Evolutionary conservation across 2,329 filamentous ascomycete species (phyloP).

Genomic region (Trichoderma brevicompactum): DNA sequence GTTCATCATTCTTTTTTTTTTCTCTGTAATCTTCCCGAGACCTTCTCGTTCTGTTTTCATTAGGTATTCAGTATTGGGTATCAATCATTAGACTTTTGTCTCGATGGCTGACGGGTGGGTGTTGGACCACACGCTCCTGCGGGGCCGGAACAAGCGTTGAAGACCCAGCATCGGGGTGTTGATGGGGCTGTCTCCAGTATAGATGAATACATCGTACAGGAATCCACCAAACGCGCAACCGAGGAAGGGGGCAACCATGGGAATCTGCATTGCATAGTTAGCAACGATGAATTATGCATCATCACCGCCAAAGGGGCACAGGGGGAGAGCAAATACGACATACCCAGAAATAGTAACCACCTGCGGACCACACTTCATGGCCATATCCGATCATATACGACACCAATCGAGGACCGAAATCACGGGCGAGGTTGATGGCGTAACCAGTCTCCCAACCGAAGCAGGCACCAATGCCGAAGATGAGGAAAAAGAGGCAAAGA

Average conservation of each 20-base stretch:
- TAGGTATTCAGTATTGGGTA: neutral
- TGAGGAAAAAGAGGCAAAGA: constrained; percentile 69
- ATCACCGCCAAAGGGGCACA: constrained; percentile 20
- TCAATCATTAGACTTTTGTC: constrained; percentile 29
- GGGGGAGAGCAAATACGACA: constrained; percentile 30
- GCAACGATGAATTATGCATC: neutral
- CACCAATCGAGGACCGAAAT: constrained; percentile 71
- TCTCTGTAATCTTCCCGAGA: constrained; percentile 20
- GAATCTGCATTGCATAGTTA: constrained; percentile 55
- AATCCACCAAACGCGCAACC: constrained; percentile 68
- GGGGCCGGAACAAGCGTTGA: constrained; percentile 51
- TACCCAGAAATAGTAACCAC: constrained; percentile 75
- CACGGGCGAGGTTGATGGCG: constrained; percentile 73
- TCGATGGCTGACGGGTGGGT: constrained; percentile 35
- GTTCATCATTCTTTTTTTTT: neutral
- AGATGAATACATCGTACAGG: constrained; percentile 70
- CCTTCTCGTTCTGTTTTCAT: constrained; percentile 25
- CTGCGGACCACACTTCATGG: constrained; percentile 66
- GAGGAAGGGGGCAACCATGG: constrained; percentile 71
- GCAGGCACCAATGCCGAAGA: constrained; percentile 73
- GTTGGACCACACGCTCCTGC: constrained; percentile 45
- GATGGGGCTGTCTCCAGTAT: constrained; percentile 70
- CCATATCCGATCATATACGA: constrained; percentile 72
- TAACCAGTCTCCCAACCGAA: constrained; percentile 80
- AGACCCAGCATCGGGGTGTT: constrained; percentile 70